Conservation (phyloP, 1,139 yeast genomes). For the Candida labiduridarum region DNA sequence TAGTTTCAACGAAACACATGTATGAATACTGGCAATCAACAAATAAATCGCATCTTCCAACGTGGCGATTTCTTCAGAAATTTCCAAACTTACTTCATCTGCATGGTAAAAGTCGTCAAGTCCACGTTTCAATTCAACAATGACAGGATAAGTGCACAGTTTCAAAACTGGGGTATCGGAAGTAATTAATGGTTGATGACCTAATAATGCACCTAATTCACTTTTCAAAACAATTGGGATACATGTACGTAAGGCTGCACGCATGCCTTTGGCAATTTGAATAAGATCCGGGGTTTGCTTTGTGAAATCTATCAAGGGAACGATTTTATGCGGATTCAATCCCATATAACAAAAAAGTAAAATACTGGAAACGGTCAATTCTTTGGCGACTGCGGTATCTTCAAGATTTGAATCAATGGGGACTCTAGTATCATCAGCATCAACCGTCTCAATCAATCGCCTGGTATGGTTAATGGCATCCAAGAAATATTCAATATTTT, state of each 20-base stretch:
- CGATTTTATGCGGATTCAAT: slow-evolving; percentile 31
- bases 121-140: slow-evolving; percentile 17
- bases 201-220: slow-evolving; percentile 19
- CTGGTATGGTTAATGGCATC: slow-evolving; percentile 16
- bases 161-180: slow-evolving; percentile 16
- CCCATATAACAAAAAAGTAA: slow-evolving; percentile 32
- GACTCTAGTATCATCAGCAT: neutral
- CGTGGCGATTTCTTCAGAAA: neutral
- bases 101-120: slow-evolving; percentile 10
- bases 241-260: slow-evolving; percentile 15
- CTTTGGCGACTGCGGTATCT: slow-evolving; percentile 20
- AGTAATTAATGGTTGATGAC: slow-evolving; percentile 8
- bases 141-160: slow-evolving; percentile 20
- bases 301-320: slow-evolving; percentile 29
- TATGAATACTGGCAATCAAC: slow-evolving; percentile 10
- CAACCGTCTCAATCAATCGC: neutral
- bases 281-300: slow-evolving; percentile 21
- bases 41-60: slow-evolving; percentile 4
- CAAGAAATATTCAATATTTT: slow-evolving; percentile 28
- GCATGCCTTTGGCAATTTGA: slow-evolving; percentile 23
- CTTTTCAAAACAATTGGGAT: slow-evolving; percentile 17
- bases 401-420: neutral
- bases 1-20: slow-evolving; percentile 19
- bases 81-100: slow-evolving; percentile 13
- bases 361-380: slow-evolving; percentile 24